phyloP scores from a whole-genome alignment of 495 filamentous ascomycete genomes.

The Xylaria palmicola region DNA sequence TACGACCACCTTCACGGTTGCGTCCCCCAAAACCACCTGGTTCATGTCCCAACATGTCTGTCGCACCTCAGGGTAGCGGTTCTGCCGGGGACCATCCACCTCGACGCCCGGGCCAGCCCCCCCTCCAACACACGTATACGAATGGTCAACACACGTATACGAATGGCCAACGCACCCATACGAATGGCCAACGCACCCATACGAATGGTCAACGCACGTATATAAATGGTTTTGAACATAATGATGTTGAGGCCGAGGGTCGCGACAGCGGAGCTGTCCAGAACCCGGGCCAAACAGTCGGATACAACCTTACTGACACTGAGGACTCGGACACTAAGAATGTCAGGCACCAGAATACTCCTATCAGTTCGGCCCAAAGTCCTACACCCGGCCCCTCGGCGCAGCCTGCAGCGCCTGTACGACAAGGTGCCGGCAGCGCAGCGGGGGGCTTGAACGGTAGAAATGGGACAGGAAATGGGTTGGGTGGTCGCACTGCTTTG shows the following conservation, averaged over 20 bases:
- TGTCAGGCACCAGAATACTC: neutral
- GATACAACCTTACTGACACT: neutral
- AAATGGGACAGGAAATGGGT: neutral
- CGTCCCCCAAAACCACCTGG: neutral
- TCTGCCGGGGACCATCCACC: neutral
- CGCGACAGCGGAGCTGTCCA: neutral
- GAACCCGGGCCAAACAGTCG: neutral
- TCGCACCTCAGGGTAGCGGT: neutral
- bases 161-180: too few species aligned
- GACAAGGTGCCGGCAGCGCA: neutral
- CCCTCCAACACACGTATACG: too few species aligned
- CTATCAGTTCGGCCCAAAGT: neutral
- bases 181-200: too few species aligned
- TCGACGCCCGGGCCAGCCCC: too few species aligned
- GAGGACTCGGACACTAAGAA: slow-evolving; percentile 10
- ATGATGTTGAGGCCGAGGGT: neutral
- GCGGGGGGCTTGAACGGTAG: neutral
- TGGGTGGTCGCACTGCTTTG: too few species aligned
- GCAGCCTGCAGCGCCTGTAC: neutral
- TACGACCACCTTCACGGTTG: neutral
- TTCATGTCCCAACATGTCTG: slow-evolving; percentile 16
- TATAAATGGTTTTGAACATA: neutral
- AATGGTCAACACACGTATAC: too few species aligned
- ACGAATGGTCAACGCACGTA: too few species aligned
- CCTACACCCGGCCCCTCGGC: neutral